These are phyloP conservation scores for Allantophomopsis cytisporea DNA, from an alignment of 2,329 filamentous ascomycete species.

Conservation along the genomic window DNA sequence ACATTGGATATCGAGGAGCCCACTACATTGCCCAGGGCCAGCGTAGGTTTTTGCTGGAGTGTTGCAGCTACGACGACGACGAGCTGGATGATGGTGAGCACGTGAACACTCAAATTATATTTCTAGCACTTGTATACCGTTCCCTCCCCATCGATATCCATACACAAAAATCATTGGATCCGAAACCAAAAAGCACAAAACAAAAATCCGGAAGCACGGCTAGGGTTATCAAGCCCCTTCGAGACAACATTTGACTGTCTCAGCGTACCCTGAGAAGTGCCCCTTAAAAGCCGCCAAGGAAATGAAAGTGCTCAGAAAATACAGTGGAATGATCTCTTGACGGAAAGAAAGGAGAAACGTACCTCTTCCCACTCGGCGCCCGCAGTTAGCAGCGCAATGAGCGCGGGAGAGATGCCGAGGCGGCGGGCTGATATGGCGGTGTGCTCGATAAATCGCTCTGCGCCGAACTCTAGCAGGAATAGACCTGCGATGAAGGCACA, in stretches of 20 bases:
- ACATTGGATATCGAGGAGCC: constrained; percentile 41
- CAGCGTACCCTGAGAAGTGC: no score
- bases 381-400: constrained; percentile 36
- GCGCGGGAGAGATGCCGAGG: constrained; percentile 27
- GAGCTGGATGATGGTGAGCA: constrained; percentile 19
- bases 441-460: constrained; percentile 37
- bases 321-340: no score
- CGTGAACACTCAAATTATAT: not conserved
- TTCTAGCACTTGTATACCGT: no score
- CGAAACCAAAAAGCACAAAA: no score
- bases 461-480: constrained; percentile 35
- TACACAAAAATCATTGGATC: no score
- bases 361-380: constrained; percentile 43
- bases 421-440: constrained; percentile 30
- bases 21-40: constrained; percentile 39
- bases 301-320: no score
- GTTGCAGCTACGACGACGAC: constrained; percentile 33
- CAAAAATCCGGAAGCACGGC: no score
- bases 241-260: no score
- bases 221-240: no score
- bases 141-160: no score
- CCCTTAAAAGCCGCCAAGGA: no score
- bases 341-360: constrained; percentile 1
- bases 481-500: constrained; percentile 27
- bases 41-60: constrained; percentile 26